These are phyloP conservation scores for Podaxis carcinomalis DNA, from an alignment of 768 basidiomycete genomes.

Conservation along the genomic window DNA sequence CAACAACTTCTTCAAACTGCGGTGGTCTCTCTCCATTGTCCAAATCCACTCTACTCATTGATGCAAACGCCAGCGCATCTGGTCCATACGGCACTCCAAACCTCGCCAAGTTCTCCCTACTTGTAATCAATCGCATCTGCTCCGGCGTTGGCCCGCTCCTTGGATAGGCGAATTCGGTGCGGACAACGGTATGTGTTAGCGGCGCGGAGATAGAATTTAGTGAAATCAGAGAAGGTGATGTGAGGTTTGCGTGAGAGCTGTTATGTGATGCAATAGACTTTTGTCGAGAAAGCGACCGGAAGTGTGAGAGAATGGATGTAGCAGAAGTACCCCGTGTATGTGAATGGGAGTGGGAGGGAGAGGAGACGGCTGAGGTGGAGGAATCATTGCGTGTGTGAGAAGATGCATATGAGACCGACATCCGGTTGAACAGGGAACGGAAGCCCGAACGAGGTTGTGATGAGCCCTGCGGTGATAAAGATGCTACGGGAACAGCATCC, in stretches of 20 bases:
- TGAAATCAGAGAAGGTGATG: constrained; percentile 67
- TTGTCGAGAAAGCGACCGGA: constrained; percentile 48
- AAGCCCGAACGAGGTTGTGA: constrained; percentile 42
- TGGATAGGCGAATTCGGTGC: constrained; percentile 70
- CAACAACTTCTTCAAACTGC: constrained; percentile 40
- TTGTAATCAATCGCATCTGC: constrained; percentile 65
- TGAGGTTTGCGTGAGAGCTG: constrained; percentile 29
- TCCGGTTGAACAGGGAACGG: constrained; percentile 39
- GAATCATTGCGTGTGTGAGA: constrained; percentile 30
- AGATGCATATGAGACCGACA: constrained; percentile 23
- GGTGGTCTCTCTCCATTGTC: constrained; percentile 34
- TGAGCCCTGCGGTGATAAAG: constrained; percentile 14
- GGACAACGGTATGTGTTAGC: constrained; percentile 65
- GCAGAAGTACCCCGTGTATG: constrained; percentile 35
- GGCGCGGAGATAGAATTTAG: constrained; percentile 73
- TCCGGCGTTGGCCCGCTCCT: constrained; percentile 58
- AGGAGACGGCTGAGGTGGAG: constrained; percentile 17
- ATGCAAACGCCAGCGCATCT: constrained; percentile 65
- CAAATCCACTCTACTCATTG: constrained; percentile 38
- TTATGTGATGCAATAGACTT: constrained; percentile 37
- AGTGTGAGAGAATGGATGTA: constrained; percentile 20
- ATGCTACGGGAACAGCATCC: neutral
- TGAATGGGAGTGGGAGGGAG: constrained; percentile 13
- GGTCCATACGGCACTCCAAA: constrained; percentile 77
- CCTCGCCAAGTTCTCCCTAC: constrained; percentile 56